Evolutionary conservation across 148 eudicot genomes (phyloP), one percentile per base, ranked within the genome.

Genomic region (Chenopodium quinoa): DNA sequence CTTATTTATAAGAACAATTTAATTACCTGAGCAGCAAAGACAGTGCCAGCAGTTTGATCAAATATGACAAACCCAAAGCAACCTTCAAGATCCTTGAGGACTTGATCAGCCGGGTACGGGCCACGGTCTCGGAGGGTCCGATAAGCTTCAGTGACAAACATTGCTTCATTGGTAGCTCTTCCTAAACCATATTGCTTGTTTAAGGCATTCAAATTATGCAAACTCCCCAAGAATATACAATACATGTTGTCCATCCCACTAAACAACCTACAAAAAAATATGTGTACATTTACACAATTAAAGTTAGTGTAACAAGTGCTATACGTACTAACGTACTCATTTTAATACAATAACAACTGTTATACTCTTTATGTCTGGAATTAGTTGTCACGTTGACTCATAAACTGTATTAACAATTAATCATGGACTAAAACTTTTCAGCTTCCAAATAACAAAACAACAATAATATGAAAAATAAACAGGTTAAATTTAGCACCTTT

Each of bases 111-210:
- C 78, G 97, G 98, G 88, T 91, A 90, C 4, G 98, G 98, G 47
- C 98, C 93, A 2, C 97, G 89, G 85, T 94, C 98, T 1, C 98
- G 87, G 74, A 94, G 97, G 65, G 97, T 94, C 80, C 91, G 86
- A 81, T 94, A 94, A 29, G 98, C 98, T 78, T 94, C 92, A 11
- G 87, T 88, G 7, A 87, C 91, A 76, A 89, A 86, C 90, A 89
- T 90, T 46, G 97, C 92, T 85, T 93, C 97, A 70, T 92, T 93
- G 52, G 85, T 90, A 62, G 75, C 65, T 87, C 90, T 94, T 37
- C 90, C 84, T 3, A 94, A 86, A 0, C 95, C 97, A 85, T 94
- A 94, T 77, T 93, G 98, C 83, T 86, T 91, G 81, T 84, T 91
- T 4, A 93, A 91, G 74, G 75, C 31, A 75, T 86, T 87, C 75